Evolutionary conservation across 805 yeast species (phyloP), one percentile per base, ranked within the genome.

Genomic region (Yarrowia hollandica): DNA sequence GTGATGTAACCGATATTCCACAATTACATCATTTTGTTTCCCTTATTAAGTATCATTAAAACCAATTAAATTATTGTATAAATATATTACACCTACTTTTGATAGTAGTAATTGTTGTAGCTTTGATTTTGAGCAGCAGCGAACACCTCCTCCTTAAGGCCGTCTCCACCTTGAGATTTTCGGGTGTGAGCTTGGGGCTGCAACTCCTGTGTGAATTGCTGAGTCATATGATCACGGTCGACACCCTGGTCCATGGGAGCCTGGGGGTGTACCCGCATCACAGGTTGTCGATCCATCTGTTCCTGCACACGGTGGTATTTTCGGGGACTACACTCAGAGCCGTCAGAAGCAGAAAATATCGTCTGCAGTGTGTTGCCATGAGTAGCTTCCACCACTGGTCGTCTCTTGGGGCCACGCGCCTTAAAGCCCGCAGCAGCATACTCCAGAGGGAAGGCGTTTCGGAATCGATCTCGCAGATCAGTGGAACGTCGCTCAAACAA

Each of bases 351-450:
- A 14, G 44, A 35, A 15, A 52, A 52, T 26, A 52, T 52, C 42
- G 58, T 52, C 35, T 52, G 58, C 3, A 52, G 44, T 1, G 58
- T 52, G 58, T 52, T 37, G 4, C 58, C 58, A 7, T 52, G 58
- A 12, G 52, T 37, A 60, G 55, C 31, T 18, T 52, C 58, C 16
- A 35, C 44, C 25, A 35, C 58, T 3, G 22, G 41, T 41, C 58
- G 31, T 18, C 58, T 35, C 14, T 35, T 35, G 34, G 58, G 58
- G 14, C 58, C 58, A 5, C 75, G 72, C 50, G 74, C 74, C 65
- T 75, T 75, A 67, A 74, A 75, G 11, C 78, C 78, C 7, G 78
- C 78, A 3, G 76, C 75, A 10, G 73, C 71, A 63, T 75, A 75
- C 19, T 72, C 65, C 26, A 75, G 75, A 5, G 79, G 79, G 66